Base-by-base conservation (phyloP, 371 early-diverging fungal genomes). In the Mortierella sp. region DNA sequence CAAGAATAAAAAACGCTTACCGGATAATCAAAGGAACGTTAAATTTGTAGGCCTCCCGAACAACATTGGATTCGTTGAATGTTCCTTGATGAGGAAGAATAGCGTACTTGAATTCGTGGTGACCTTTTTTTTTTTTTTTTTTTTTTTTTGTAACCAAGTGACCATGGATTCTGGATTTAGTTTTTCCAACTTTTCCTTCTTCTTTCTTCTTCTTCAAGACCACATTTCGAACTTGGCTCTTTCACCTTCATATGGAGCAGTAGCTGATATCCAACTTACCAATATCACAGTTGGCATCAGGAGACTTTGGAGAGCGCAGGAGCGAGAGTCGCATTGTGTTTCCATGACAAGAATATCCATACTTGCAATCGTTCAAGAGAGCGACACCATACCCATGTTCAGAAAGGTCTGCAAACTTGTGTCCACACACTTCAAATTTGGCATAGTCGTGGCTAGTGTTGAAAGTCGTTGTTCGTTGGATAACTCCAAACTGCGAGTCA, bases 321-420 rank as follows among this genome's bases (percentile, higher is more conserved):
- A 99, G 70, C 1, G 95, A 92, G 55, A 99, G 77, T 0, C 94
- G 81, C 86, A 98, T 97, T 0, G 88, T 84, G 61, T 93, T 94
- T 12, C 85, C 93, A 60, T 94, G 90, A 25, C 92, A 91, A 0
- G 97, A 88, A 82, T 94, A 95, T 9, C 94, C 93, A 68, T 94
- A 96, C 66, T 94, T 97, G 90, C 95, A 91, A 79, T 99, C 97
- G 76, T 95, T 98, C 63, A 98, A 72, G 61, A 99, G 79, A 0
- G 98, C 92, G n/a, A 97, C 92, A 53, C 99, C 99, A 79, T 94
- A 97, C 2, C 95, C 97, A 56, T 87, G 90, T 70, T 99, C 98
- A 0, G 95, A 95, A 16, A 96, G 84, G 70, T 98, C 98, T 12
- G 93, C 97, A 83, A 93, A 99, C 74, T 94, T 96, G 87, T 99